Conservation (phyloP, 2,329 filamentous ascomycete species). For the Ophiostoma sp. region DNA sequence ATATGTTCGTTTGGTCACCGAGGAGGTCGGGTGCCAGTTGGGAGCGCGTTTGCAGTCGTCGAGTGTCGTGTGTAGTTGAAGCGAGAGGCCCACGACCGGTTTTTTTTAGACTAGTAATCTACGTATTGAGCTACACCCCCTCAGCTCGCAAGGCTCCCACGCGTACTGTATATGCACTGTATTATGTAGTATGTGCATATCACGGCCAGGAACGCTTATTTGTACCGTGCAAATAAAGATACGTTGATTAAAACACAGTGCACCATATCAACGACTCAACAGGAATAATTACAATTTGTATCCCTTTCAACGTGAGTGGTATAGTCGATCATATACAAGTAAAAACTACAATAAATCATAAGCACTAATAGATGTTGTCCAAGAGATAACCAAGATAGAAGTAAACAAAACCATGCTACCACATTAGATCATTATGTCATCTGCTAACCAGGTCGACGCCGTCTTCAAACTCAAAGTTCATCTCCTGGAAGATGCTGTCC, state of each 20-base stretch:
- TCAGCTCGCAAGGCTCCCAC: conserved; percentile 1
- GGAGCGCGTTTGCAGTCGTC: not conserved
- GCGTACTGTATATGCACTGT: conserved; percentile 13
- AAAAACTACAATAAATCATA: not conserved
- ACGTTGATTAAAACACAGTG: not conserved
- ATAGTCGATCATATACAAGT: not conserved
- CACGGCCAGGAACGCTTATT: too few species aligned
- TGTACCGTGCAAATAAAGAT: not conserved
- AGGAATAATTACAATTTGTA: not conserved
- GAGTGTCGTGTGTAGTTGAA: not conserved
- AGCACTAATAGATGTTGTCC: too few species aligned
- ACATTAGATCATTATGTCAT: not conserved
- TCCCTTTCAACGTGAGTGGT: not conserved
- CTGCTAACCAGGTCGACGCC: conserved; percentile 24
- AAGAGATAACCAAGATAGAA: not conserved
- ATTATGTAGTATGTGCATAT: not conserved
- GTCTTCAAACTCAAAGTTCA: conserved; percentile 40
- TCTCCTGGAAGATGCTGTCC: conserved; percentile 39
- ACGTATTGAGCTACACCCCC: not conserved
- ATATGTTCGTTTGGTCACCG: not conserved
- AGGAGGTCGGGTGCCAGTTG: not conserved
- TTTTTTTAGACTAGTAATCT: conserved; percentile 13
- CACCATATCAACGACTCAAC: not conserved
- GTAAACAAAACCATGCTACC: not conserved
- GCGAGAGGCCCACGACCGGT: not conserved